Base-by-base conservation (phyloP, 116 monocot species). In the Phalaenopsis hybrid region DNA sequence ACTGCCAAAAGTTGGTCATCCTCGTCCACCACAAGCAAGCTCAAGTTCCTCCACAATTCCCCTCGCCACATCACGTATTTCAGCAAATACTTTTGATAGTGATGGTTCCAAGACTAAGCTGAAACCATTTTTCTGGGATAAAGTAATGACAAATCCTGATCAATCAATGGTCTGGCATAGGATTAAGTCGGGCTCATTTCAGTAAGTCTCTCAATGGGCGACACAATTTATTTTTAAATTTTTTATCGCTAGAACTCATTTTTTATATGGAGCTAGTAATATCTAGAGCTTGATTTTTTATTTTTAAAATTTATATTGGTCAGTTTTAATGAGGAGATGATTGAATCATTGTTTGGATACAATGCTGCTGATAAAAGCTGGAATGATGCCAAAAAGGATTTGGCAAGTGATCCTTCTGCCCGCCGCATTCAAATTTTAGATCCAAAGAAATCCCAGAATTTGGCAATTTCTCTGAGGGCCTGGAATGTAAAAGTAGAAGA, bases 81-180 rank as follows among this genome's bases (percentile, higher is more conserved):
- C 84, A 23, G 77, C 48, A 20, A 33, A 74, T 82, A 44, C 50
- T 18, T 75, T 46, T 85, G 86, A 75, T 80, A 21, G 81, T 9
- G 63, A 74, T 79, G 86, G 76, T 57, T 69, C 82, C 21, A 99
- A 93, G 85, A 74, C 93, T 4, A 99, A 99, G 88, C 80, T 99
- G 76, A 99, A 99, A 79, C 98, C 98, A 77, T 95, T 99, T 33
- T 99, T 99, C 79, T 99, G 98, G 98, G 98, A 99, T 78, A 99
- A 99, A 85, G 98, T 99, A 76, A 37, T 72, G 44, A 86, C 93
- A 52, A 95, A 87, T 73, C 82, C 95, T 70, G 92, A 93, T 79
- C 85, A 95, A 52, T 87, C 95, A 17, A 94, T 95, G 98, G 95
- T 99, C 10, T 99, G 98, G 98, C 80, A 95, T 86, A 85, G 91